Conservation (phyloP, 805 yeast genomes). For the Ogataea ganodermae region DNA sequence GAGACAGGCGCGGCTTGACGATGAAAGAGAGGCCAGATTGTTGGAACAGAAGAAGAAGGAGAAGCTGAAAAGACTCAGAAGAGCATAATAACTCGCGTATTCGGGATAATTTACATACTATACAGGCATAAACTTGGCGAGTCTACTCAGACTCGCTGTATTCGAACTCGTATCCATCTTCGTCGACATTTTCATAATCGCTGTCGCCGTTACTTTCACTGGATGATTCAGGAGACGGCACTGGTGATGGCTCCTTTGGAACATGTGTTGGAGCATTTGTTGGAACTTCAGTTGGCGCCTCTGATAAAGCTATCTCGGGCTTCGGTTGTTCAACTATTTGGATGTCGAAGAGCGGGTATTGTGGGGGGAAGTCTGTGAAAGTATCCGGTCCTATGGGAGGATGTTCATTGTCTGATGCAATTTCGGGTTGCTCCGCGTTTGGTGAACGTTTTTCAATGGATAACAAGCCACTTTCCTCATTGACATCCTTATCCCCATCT, state of each 20-base stretch:
- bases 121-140: neutral
- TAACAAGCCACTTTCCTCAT: neutral
- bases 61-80: conserved; percentile 42
- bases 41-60: conserved; percentile 50
- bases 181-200: conserved; percentile 50
- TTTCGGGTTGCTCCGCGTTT: neutral
- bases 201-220: conserved; percentile 19
- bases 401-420: neutral
- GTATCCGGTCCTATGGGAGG: neutral
- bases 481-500: neutral
- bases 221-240: neutral
- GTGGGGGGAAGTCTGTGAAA: no score
- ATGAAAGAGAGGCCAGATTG: conserved; percentile 64
- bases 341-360: conserved; percentile 5
- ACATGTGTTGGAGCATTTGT: neutral
- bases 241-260: neutral
- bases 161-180: conserved; percentile 48
- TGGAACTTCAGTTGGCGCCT: no score
- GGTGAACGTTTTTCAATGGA: no score
- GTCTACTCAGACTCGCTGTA: conserved; percentile 38
- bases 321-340: conserved; percentile 2
- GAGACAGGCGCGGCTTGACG: conserved; percentile 73
- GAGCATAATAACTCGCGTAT: neutral
- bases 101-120: neutral
- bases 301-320: no score